A percentile compares a stretch with the other conserved stretches of the same genome.
Conservation (phyloP, 352 stramenopile genomes). For the Pythium chondricola region DNA sequence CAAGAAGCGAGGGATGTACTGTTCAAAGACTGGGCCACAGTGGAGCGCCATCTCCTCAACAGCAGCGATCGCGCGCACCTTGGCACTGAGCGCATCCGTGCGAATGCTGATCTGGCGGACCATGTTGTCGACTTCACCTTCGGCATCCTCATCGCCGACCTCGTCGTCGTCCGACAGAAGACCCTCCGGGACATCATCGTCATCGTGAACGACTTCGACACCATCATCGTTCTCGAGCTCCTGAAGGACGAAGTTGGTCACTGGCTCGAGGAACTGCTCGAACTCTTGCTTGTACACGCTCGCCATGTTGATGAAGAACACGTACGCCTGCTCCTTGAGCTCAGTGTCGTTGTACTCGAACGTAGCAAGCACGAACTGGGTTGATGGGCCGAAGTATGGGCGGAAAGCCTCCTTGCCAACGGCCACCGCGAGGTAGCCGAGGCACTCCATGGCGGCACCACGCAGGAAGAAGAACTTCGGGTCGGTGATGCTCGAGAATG, state of each 20-base stretch:
- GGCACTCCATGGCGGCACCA: constrained; percentile 95
- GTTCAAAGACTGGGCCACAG: constrained; percentile 72
- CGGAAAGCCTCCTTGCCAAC: constrained; percentile 94
- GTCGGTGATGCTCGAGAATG: constrained; percentile 90
- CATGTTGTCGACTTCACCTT: constrained; percentile 51
- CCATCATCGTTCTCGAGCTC: constrained; percentile 75
- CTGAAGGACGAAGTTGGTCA: constrained; percentile 60
- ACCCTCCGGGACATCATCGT: constrained; percentile 63
- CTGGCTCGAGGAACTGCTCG: constrained; percentile 86
- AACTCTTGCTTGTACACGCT: constrained; percentile 98
- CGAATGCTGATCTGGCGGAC: constrained; percentile 82
- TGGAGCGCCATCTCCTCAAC: constrained; percentile 84
- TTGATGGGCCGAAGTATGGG: constrained; percentile 91
- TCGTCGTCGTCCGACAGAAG: constrained; percentile 81
- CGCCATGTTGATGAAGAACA: constrained; percentile 97
- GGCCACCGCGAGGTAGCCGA: constrained; percentile 96
- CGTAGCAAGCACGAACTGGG: constrained; percentile 93
- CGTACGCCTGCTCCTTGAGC: constrained; percentile 97
- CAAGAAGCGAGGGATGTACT: constrained; percentile 79
- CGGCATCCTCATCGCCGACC: constrained; percentile 67
- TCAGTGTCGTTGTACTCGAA: constrained; percentile 93
- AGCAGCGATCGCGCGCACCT: constrained; percentile 71
- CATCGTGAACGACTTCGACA: constrained; percentile 62
- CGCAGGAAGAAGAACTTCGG: constrained; percentile 92
- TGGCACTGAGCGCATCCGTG: constrained; percentile 81